Conservation (phyloP, 352 stramenopile species). For the Phytophthora colocasiae region DNA sequence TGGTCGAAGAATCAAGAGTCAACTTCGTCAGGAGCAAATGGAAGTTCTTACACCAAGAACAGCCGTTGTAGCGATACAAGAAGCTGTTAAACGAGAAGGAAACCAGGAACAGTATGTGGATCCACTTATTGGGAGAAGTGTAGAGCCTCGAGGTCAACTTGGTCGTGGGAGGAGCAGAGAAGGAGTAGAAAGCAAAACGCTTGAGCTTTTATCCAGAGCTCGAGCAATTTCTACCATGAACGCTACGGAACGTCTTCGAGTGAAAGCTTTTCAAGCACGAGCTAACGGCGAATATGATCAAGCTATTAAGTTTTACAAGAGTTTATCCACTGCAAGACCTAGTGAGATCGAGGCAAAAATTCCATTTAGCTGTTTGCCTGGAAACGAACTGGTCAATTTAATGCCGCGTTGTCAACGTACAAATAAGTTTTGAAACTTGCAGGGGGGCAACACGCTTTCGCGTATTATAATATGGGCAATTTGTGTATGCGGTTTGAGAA, state of each 20-base stretch:
- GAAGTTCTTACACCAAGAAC: constrained; percentile 25
- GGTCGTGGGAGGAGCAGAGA: constrained; percentile 13
- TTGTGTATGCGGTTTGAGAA: constrained; percentile 50
- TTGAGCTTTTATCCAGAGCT: constrained; percentile 29
- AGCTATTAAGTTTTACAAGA: constrained; percentile 49
- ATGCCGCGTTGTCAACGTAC: constrained; percentile 45
- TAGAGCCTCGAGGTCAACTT: constrained; percentile 46
- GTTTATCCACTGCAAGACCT: constrained; percentile 15
- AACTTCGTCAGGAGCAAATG: constrained; percentile 19
- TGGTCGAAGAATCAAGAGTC: constrained; percentile 20
- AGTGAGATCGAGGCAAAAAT: constrained; percentile 39
- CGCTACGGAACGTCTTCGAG: constrained; percentile 43
- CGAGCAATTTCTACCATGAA: constrained; percentile 47
- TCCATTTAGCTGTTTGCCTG: constrained; percentile 60
- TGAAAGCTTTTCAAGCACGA: constrained; percentile 55
- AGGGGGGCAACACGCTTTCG: constrained; percentile 41
- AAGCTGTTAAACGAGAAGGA: constrained; percentile 48
- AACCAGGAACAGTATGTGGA: constrained; percentile 56
- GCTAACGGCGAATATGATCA: constrained; percentile 50
- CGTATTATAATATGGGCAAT: constrained; percentile 68
- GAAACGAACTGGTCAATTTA: constrained; percentile 51
- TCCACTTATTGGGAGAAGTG: constrained; percentile 54
- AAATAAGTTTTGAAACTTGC: constrained; percentile 37
- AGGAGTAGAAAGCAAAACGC: constrained; percentile 18
- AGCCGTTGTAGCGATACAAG: constrained; percentile 40